phyloP scores from a whole-genome alignment of 2,329 filamentous ascomycete species.

The Xylariales sp. region DNA sequence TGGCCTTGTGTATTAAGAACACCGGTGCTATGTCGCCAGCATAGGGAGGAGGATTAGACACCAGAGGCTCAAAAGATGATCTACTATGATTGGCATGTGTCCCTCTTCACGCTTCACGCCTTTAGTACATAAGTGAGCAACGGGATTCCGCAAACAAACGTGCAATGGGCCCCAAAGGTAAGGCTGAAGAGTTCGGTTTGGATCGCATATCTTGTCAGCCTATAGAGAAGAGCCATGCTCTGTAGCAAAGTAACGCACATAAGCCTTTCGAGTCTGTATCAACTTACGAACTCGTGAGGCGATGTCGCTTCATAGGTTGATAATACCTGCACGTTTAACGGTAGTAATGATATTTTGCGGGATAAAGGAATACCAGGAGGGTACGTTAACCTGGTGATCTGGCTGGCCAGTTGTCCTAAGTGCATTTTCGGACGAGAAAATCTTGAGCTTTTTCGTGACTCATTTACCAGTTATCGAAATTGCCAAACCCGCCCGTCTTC shows the following conservation, averaged over 20 bases:
- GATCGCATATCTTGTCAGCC: background rate
- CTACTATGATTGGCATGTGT: too few species aligned
- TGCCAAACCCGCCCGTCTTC: constrained; percentile 85
- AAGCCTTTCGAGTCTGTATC: background rate
- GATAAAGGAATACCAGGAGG: background rate
- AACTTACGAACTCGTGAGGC: background rate
- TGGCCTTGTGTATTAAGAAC: background rate
- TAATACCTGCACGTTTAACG: background rate
- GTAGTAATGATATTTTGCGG: background rate
- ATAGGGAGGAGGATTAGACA: background rate
- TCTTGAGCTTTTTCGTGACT: background rate
- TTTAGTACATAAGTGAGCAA: background rate
- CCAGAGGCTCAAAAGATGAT: background rate
- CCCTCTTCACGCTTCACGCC: background rate
- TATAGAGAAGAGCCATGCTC: background rate
- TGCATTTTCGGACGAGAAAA: background rate
- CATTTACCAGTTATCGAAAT: constrained; percentile 89
- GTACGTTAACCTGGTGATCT: background rate
- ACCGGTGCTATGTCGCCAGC: background rate
- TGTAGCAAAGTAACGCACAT: background rate
- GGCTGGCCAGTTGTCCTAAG: background rate
- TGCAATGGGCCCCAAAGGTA: background rate
- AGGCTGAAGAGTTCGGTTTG: background rate
- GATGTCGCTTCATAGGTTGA: background rate
- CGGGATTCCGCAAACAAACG: background rate